Evolutionary conservation across 495 filamentous ascomycete genomes (phyloP).

Genomic region (Chaetomium cochliodes): DNA sequence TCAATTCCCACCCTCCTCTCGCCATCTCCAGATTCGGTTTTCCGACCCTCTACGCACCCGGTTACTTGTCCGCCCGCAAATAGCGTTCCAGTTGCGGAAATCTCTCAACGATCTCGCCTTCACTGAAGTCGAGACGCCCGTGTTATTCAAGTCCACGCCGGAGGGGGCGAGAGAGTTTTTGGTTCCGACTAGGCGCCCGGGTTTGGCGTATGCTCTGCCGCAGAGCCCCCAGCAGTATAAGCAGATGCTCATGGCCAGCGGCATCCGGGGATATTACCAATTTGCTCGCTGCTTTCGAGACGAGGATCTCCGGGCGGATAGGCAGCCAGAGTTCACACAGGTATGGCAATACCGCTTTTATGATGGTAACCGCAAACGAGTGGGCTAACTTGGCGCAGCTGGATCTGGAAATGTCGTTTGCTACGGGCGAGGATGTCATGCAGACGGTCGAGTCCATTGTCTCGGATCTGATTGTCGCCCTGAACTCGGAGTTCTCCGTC

Average conservation of each 20-base stretch:
- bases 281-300: constrained; percentile 95
- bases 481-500: constrained; percentile 41
- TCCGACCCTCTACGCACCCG: constrained; percentile 61
- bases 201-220: constrained; percentile 82
- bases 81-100: constrained; percentile 53
- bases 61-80: constrained; percentile 55
- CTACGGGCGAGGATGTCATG: constrained; percentile 72
- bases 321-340: constrained; percentile 97
- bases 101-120: constrained; percentile 57
- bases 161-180: constrained; percentile 94
- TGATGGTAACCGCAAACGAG: background rate
- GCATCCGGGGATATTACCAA: constrained; percentile 79
- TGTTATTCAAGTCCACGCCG: constrained; percentile 96
- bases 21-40: constrained; percentile 83
- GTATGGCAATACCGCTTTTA: constrained; percentile 40
- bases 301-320: constrained; percentile 87
- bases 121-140: constrained; percentile 82
- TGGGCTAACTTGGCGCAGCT: constrained; percentile 53
- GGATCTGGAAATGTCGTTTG: constrained; percentile 90
- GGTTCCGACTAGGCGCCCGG: constrained; percentile 75
- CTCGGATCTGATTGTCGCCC: constrained; percentile 51
- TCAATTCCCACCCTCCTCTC: constrained; percentile 66
- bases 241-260: constrained; percentile 93
- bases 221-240: constrained; percentile 99
- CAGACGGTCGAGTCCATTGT: constrained; percentile 63